phyloP scores from a whole-genome alignment of 2,329 filamentous ascomycete genomes.

The Ophiostoma ips region DNA sequence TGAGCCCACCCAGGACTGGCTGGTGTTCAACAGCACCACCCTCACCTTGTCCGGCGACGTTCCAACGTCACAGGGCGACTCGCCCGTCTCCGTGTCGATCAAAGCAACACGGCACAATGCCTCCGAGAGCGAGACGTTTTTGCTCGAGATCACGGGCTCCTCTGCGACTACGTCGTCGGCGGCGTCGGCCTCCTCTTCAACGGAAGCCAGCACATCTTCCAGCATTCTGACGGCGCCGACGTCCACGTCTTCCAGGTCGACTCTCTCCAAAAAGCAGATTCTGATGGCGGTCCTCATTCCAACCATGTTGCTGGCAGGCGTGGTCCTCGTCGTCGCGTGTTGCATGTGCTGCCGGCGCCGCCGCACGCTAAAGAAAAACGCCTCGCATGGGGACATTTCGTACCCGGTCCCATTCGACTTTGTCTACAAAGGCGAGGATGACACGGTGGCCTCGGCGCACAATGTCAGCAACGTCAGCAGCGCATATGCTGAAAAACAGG shows the following conservation, averaged over 20 bases:
- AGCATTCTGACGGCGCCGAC: not conserved
- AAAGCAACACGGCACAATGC: conserved; percentile 21
- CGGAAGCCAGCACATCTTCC: conserved; percentile 1
- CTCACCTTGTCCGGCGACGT: conserved; percentile 26
- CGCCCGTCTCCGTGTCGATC: conserved; percentile 15
- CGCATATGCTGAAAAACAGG: not conserved
- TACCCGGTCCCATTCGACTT: conserved; percentile 20
- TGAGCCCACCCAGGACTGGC: conserved; percentile 28
- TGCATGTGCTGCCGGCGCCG: conserved; percentile 16
- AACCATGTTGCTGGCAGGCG: conserved; percentile 24
- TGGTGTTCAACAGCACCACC: conserved; percentile 21
- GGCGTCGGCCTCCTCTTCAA: conserved; percentile 1
- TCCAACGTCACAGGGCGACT: not conserved
- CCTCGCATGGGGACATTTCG: conserved; percentile 19
- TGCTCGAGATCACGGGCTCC: conserved; percentile 22
- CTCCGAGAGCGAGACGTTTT: conserved; percentile 25
- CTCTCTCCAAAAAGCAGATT: conserved; percentile 17
- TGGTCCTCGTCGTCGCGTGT: conserved; percentile 18
- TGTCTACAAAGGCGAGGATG: conserved; percentile 15
- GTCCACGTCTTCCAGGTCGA: not conserved
- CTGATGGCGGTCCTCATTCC: conserved; percentile 32
- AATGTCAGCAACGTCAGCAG: conserved; percentile 6
- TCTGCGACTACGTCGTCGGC: conserved; percentile 8
- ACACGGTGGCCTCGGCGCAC: conserved; percentile 12
- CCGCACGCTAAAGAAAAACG: conserved; percentile 15